phyloP scores from a whole-genome alignment of 78 protist species.

The Salpingoeca rosetta region DNA sequence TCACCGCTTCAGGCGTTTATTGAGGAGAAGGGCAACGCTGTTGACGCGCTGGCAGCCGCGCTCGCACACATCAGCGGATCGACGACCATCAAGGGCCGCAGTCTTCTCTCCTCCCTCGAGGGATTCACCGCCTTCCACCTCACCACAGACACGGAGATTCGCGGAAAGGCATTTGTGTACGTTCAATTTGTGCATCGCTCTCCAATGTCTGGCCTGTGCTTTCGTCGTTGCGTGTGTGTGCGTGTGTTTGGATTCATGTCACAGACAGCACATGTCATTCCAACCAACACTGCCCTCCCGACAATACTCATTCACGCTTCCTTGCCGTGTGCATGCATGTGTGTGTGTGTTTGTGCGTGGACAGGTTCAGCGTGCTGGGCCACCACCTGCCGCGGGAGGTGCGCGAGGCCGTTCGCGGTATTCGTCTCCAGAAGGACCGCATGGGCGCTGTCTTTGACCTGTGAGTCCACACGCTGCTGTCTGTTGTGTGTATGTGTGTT shows the following conservation, averaged over 20 bases:
- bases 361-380: not conserved
- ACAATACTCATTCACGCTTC: too few relatives aligned
- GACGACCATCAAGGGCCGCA: conserved; percentile 8
- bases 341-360: too few relatives aligned
- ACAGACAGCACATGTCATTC: too few relatives aligned
- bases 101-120: not conserved
- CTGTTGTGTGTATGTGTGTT: not conserved
- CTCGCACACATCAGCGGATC: conserved; percentile 20
- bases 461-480: not conserved
- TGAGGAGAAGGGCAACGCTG: conserved; percentile 7
- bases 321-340: too few relatives aligned
- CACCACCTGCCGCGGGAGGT: not conserved
- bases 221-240: too few relatives aligned
- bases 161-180: not conserved
- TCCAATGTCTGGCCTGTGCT: too few relatives aligned
- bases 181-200: too few relatives aligned
- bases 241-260: too few relatives aligned
- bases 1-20: conserved; percentile 3
- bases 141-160: not conserved
- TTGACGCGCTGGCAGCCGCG: conserved; percentile 25
- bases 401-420: not conserved
- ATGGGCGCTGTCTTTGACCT: not conserved
- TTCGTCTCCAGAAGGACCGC: not conserved
- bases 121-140: conserved; percentile 3
- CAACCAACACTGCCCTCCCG: too few relatives aligned